Conservation (phyloP, 2,329 filamentous ascomycete species). For the Ascochyta pisi region DNA sequence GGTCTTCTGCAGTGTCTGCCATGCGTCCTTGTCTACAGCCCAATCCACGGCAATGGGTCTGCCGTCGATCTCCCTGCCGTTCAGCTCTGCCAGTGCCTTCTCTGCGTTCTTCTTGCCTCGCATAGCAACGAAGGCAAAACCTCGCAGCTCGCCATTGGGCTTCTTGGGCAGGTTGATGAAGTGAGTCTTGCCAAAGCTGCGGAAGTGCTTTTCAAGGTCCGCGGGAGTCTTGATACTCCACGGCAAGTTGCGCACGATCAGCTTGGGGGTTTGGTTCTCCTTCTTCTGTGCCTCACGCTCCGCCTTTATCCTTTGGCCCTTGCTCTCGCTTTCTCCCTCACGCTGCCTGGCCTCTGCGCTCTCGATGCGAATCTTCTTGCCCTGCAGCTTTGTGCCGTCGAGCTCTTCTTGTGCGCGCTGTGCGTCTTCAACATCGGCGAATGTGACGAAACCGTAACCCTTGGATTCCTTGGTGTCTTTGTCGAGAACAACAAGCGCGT, state of each 20-base stretch:
- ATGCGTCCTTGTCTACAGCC: slow-evolving; percentile 90
- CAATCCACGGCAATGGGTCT: slow-evolving; percentile 92
- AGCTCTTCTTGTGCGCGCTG: slow-evolving; percentile 80
- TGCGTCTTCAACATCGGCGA: slow-evolving; percentile 92
- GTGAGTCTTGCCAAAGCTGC: slow-evolving; percentile 90
- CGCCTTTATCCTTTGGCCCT: slow-evolving; percentile 66
- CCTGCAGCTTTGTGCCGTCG: slow-evolving; percentile 77
- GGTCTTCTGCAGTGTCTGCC: slow-evolving; percentile 67
- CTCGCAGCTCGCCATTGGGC: slow-evolving; percentile 71
- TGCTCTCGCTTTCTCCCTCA: slow-evolving; percentile 52
- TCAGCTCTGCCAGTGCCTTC: slow-evolving; percentile 81
- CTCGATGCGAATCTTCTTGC: slow-evolving; percentile 83
- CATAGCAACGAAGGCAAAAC: slow-evolving; percentile 92
- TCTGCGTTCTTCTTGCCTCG: slow-evolving; percentile 90
- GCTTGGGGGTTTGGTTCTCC: slow-evolving; percentile 73
- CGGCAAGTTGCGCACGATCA: slow-evolving; percentile 92
- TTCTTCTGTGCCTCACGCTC: slow-evolving; percentile 69
- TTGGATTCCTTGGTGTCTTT: slow-evolving; percentile 84
- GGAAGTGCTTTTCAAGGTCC: slow-evolving; percentile 79
- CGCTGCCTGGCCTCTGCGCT: slow-evolving; percentile 86
- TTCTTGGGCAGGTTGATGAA: slow-evolving; percentile 82
- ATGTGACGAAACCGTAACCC: slow-evolving; percentile 96
- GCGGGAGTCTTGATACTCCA: slow-evolving; percentile 93
- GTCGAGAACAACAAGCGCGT: slow-evolving; percentile 91
- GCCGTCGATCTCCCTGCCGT: slow-evolving; percentile 89